A percentile compares a stretch with the other conserved stretches of the same genome.
phyloP scores from a whole-genome alignment of 2,329 filamentous ascomycete species.

The Penicillium glabrum region DNA sequence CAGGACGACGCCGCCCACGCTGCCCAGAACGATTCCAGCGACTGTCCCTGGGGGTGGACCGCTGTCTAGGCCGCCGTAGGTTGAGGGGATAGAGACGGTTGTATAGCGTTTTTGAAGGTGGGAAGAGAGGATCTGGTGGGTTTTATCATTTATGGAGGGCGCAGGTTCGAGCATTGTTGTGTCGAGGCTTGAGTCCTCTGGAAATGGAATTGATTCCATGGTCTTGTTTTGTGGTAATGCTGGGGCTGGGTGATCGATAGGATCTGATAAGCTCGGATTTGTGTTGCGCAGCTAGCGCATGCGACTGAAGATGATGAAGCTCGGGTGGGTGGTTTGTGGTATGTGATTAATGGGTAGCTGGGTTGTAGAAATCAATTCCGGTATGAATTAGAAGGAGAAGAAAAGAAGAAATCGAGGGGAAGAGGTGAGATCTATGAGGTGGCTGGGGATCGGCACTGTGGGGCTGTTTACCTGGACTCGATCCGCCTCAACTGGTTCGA shows the following conservation, averaged over 20 bases:
- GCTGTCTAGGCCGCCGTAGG: conserved; percentile 56
- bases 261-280: background rate
- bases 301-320: background rate
- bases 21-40: conserved; percentile 57
- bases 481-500: background rate
- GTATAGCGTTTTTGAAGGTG: conserved; percentile 25
- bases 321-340: too few relatives aligned
- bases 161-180: background rate
- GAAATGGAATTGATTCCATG: conserved; percentile 1
- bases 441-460: conserved; percentile 4
- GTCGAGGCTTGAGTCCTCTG: background rate
- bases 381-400: background rate
- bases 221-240: background rate
- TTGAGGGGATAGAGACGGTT: conserved; percentile 57
- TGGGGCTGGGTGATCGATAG: background rate
- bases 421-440: background rate
- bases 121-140: conserved; percentile 5
- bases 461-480: background rate
- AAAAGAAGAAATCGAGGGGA: background rate
- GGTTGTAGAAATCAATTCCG: too few relatives aligned
- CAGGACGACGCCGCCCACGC: conserved; percentile 53
- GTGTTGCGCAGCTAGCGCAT: background rate
- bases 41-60: conserved; percentile 59
- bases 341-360: background rate
- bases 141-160: background rate